These are phyloP conservation scores for Dictyostelium brefeldianum DNA, from an alignment of 78 protist genomes.

Conservation along the genomic window DNA sequence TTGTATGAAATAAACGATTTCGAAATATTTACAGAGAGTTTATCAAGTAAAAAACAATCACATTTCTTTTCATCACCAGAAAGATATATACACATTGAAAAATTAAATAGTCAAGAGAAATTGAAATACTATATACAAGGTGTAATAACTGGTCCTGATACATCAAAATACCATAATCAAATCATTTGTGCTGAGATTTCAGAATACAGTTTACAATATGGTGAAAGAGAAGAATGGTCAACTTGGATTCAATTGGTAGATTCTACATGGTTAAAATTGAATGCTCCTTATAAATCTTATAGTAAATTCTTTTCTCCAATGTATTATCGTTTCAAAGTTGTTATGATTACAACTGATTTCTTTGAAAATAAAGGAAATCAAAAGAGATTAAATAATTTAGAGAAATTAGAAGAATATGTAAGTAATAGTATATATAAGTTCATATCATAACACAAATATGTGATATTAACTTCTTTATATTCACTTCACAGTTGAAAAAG, in stretches of 20 bases:
- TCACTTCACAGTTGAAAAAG: not conserved
- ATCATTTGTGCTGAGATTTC: not conserved
- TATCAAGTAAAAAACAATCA: not conserved
- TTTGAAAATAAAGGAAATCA: not conserved
- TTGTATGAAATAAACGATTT: not conserved
- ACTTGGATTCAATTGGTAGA: not conserved
- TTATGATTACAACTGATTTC: not conserved
- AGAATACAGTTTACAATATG: constrained; percentile 7
- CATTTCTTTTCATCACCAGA: not conserved
- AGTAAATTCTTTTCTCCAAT: constrained; percentile 2
- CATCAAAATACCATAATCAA: not conserved
- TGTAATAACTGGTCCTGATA: not conserved
- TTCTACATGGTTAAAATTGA: not conserved
- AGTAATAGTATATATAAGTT: not conserved
- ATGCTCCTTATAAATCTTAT: not conserved
- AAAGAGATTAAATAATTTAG: not conserved
- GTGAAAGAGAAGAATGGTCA: not conserved
- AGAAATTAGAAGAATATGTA: constrained; percentile 1
- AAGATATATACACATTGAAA: not conserved
- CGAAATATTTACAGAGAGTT: not conserved
- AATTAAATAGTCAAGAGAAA: not conserved
- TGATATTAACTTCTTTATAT: too few species aligned
- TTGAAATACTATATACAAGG: not conserved
- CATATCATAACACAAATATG: too few species aligned
- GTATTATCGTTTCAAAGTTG: not conserved